phyloP scores from a whole-genome alignment of 2,329 filamentous ascomycete genomes.

The Pyrenochaeta sp. region DNA sequence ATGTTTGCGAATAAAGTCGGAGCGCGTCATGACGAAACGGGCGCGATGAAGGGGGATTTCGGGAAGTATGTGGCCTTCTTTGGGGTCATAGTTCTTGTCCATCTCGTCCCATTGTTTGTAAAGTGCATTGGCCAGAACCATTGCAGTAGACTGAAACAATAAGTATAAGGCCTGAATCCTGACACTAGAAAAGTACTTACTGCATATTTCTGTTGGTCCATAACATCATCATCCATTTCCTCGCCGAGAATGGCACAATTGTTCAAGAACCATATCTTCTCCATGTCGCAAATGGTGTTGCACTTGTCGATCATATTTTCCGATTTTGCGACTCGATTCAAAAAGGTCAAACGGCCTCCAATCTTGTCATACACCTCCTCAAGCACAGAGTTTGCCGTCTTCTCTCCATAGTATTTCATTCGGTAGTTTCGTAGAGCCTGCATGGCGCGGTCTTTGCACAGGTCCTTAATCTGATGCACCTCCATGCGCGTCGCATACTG shows the following conservation, averaged over 20 bases:
- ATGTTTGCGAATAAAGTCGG: slow-evolving; percentile 91
- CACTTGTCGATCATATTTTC: slow-evolving; percentile 81
- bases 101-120: slow-evolving; percentile 80
- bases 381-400: slow-evolving; percentile 62
- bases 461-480: slow-evolving; percentile 83
- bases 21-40: slow-evolving; percentile 86
- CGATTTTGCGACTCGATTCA: slow-evolving; percentile 90
- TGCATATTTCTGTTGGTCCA: slow-evolving; percentile 97
- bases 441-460: slow-evolving; percentile 80
- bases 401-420: slow-evolving; percentile 75
- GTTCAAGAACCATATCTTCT: slow-evolving; percentile 82
- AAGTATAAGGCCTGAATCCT: no score
- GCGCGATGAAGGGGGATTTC: slow-evolving; percentile 62
- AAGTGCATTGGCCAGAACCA: slow-evolving; percentile 89
- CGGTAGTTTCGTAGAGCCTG: slow-evolving; percentile 80
- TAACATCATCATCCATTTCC: slow-evolving; percentile 94
- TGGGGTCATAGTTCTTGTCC: slow-evolving; percentile 67
- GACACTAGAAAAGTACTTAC: no score
- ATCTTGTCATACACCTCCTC: slow-evolving; percentile 85
- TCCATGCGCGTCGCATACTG: slow-evolving; percentile 94
- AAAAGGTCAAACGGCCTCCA: slow-evolving; percentile 85
- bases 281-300: slow-evolving; percentile 71
- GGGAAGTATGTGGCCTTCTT: slow-evolving; percentile 77
- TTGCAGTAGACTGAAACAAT: slow-evolving; percentile 87
- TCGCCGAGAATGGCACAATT: slow-evolving; percentile 76